These are phyloP conservation scores for Aspergillus bridgeri DNA, from an alignment of 495 filamentous ascomycete genomes.

Conservation along the genomic window DNA sequence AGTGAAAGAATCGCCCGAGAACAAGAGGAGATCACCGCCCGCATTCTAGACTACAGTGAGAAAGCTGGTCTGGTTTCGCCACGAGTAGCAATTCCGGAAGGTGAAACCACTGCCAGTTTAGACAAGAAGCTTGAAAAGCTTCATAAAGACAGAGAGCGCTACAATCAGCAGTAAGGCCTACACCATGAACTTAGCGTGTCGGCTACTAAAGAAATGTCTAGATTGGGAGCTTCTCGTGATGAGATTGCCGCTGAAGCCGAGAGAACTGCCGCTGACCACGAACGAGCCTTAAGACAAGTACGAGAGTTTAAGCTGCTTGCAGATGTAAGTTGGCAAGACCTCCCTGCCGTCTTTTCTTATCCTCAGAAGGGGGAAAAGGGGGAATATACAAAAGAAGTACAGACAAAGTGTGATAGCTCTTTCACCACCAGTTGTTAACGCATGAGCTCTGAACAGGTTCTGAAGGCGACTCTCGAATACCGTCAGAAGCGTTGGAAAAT, in stretches of 20 bases:
- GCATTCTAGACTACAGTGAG: constrained; percentile 51
- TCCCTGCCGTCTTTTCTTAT: neutral
- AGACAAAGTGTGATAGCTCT: too few species aligned
- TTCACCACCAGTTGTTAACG: neutral
- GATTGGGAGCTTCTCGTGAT: constrained; percentile 64
- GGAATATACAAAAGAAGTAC: too few species aligned
- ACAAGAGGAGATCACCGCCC: constrained; percentile 40
- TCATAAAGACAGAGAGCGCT: constrained; percentile 49
- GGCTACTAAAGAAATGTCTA: constrained; percentile 16
- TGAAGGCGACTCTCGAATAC: constrained; percentile 64
- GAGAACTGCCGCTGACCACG: constrained; percentile 39
- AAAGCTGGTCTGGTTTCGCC: constrained; percentile 55
- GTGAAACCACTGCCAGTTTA: constrained; percentile 62
- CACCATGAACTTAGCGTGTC: neutral
- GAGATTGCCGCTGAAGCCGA: constrained; percentile 55
- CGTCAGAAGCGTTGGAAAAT: constrained; percentile 72
- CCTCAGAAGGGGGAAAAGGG: neutral
- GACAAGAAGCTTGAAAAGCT: constrained; percentile 62
- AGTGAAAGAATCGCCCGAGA: constrained; percentile 44
- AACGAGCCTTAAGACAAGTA: constrained; percentile 44
- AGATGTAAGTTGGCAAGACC: constrained; percentile 32
- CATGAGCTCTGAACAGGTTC: constrained; percentile 25
- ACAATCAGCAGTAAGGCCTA: constrained; percentile 45
- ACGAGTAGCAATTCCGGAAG: constrained; percentile 63
- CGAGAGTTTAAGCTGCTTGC: constrained; percentile 51